Evolutionary conservation across 1,284 basidiomycete genomes (phyloP), one percentile per base, ranked within the genome.

Genomic region (Ganoderma leucocontextum): DNA sequence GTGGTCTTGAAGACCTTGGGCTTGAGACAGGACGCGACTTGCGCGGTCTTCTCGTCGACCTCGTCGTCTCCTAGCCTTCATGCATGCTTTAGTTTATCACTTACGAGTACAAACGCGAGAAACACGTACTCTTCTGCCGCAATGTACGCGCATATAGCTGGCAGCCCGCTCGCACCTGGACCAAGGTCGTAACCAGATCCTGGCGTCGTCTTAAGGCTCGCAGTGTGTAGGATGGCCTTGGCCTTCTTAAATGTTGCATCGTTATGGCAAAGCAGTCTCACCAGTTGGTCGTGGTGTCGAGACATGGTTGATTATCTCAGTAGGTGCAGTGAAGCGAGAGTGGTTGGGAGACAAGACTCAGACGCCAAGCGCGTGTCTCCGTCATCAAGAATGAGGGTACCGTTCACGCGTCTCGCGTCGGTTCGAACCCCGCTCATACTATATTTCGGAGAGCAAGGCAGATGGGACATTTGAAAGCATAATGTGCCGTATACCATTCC

Each of bases 71-170:
- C 75, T 2, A 79, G 68, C 49, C 81, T 82, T 7, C 15, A 42
- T 25, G 6, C 0, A 2, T n/a, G 7, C 15, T 3, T 41, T n/a
- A 62, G 35, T 0, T 15, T 17, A 17, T 33, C 13, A 5, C 17
- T 13, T 29, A 15, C 9, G 9, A 22, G 9, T 2, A 4, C 5
- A 13, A 5, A 13, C 17, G 33, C 13, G 29, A 38, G 17, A 47
- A 9, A 63, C 2, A 71, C 78, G 58, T 62, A 82, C 81, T 76
- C 71, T 72, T 78, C 72, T 5, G 80, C 80, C 9, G 80, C 80
- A 44, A 82, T 65, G 67, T 77, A 80, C 44, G 81, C 79, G 70
- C 80, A 82, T 55, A 82, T 78, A 13, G 80, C 79, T 9, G 78
- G 76, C n/a, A 82, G 64, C 9, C 78, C 81, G 15, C 70, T 69